These are phyloP conservation scores for Paracorniculantispora psalliotae DNA, from an alignment of 2,329 filamentous ascomycete genomes.

Conservation along the genomic window DNA sequence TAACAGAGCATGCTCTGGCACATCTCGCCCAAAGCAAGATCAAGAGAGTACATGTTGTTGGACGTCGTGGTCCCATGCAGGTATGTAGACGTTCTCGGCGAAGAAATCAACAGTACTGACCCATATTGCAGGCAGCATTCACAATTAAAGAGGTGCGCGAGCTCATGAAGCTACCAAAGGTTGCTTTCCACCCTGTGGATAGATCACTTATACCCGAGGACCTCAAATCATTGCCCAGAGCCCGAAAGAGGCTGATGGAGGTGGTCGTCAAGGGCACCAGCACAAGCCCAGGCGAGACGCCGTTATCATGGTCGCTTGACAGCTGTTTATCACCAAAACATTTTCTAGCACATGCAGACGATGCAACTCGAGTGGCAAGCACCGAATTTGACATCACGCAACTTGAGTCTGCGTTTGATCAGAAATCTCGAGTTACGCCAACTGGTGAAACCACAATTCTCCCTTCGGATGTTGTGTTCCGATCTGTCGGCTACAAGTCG, in stretches of 20 bases:
- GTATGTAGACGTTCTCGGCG: slow-evolving; percentile 35
- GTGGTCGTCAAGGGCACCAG: slow-evolving; percentile 71
- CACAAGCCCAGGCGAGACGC: slow-evolving; percentile 39
- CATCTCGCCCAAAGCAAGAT: slow-evolving; percentile 67
- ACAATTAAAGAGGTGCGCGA: slow-evolving; percentile 94
- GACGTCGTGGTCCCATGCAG: slow-evolving; percentile 83
- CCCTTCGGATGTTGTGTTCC: slow-evolving; percentile 70
- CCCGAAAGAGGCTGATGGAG: slow-evolving; percentile 72
- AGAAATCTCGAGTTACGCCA: slow-evolving; percentile 41
- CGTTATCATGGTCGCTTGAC: slow-evolving; percentile 76
- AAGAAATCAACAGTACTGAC: background rate
- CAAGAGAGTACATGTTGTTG: slow-evolving; percentile 79
- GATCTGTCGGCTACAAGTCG: slow-evolving; percentile 93
- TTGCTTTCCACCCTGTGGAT: slow-evolving; percentile 68
- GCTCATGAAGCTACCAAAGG: slow-evolving; percentile 68
- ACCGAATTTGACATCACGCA: slow-evolving; percentile 63
- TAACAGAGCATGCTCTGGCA: slow-evolving; percentile 77
- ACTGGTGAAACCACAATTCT: slow-evolving; percentile 50
- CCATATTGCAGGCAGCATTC: slow-evolving; percentile 64
- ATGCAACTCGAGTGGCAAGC: slow-evolving; percentile 50
- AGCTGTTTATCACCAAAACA: slow-evolving; percentile 75
- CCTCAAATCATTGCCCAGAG: slow-evolving; percentile 65
- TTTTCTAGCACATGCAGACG: slow-evolving; percentile 51
- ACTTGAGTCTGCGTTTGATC: slow-evolving; percentile 52
- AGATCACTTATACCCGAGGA: slow-evolving; percentile 61